Base-by-base conservation (phyloP, 1,139 yeast species). In the Candida mesenterica region DNA sequence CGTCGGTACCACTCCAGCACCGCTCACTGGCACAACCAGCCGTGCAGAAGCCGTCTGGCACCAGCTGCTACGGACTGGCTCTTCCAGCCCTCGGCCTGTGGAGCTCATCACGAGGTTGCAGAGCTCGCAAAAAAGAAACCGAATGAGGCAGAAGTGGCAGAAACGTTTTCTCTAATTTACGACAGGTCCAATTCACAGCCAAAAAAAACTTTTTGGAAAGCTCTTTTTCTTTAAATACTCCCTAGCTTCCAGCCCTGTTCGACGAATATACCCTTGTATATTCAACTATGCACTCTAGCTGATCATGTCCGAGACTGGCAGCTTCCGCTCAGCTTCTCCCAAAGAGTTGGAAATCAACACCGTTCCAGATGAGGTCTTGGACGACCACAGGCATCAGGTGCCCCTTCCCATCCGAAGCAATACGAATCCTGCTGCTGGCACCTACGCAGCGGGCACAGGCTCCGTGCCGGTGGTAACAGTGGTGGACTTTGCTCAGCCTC, bases 321-420 rank as follows among this genome's bases (percentile, higher is more conserved):
- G 70, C 47, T 62, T 55, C 48, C 59, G 61, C 45, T 58, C 72
- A 25, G 56, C 55, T n/a, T 59, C 64, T 30, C 66, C 64, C 20
- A 36, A 44, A 32, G 40, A 45, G 32, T 27, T 43, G 31, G 37
- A 41, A 33, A 46, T 62, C 36, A 57, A 65, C 28, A 55, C 59
- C 20, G 55, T 61, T 32, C 68, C 73, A 15, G 79, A 73, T 45
- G 75, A 72, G 28, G 70, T 65, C 27, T 59, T 78, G 37, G 70
- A 76, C 44, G 84, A 78, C 53, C 83, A 78, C 52, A 65, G 84
- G 40, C 57, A 71, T 52, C 81, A 77, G 48, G 62, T 70, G 14
- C 65, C 71, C 9, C 59, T 70, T 19, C 78, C 78, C 8, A 59
- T 57, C 28, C 55, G 62, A 8, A 32, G 9, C 10, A 14, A 25